A percentile compares a stretch with the other conserved stretches of the same genome.
These are phyloP conservation scores for Pistacia integerrima DNA, from an alignment of 345 rosid genomes.

Conservation along the genomic window DNA sequence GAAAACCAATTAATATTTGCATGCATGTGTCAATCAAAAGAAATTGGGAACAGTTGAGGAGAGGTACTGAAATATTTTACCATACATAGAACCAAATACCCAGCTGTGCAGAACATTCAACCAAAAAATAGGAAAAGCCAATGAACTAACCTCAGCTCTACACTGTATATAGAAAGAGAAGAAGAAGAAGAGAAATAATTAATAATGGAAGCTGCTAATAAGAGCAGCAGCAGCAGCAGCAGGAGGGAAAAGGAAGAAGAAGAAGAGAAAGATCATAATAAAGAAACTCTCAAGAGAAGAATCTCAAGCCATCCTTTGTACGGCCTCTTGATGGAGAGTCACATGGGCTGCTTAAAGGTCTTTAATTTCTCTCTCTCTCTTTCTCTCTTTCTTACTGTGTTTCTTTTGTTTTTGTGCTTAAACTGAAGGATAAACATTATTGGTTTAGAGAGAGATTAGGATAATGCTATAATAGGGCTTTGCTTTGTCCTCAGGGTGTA, in stretches of 20 bases:
- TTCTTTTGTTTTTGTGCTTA: too few species aligned
- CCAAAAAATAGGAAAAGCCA: background rate
- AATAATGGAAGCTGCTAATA: background rate
- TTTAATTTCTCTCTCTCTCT: constrained; percentile 14
- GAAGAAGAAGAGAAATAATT: background rate
- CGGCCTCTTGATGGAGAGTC: constrained; percentile 42
- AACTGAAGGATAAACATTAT: too few species aligned
- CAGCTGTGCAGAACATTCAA: background rate
- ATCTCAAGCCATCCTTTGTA: constrained; percentile 58
- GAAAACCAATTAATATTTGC: constrained; percentile 27
- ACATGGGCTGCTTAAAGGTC: constrained; percentile 59
- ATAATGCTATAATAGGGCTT: too few species aligned
- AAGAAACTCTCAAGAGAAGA: constrained; percentile 44
- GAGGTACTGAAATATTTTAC: background rate
- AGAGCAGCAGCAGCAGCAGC: background rate
- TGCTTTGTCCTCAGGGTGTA: too few species aligned
- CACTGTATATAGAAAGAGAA: background rate
- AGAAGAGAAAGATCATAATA: constrained; percentile 8
- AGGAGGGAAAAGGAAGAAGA: constrained; percentile 11
- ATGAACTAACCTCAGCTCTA: background rate
- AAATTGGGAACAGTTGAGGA: too few species aligned
- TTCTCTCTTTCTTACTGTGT: constrained; percentile 1
- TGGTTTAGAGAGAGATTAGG: too few species aligned
- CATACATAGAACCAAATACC: background rate
- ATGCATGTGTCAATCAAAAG: constrained; percentile 41